Base-by-base conservation (phyloP, 139 green algal species). In the Astrephomene gubernaculifera region DNA sequence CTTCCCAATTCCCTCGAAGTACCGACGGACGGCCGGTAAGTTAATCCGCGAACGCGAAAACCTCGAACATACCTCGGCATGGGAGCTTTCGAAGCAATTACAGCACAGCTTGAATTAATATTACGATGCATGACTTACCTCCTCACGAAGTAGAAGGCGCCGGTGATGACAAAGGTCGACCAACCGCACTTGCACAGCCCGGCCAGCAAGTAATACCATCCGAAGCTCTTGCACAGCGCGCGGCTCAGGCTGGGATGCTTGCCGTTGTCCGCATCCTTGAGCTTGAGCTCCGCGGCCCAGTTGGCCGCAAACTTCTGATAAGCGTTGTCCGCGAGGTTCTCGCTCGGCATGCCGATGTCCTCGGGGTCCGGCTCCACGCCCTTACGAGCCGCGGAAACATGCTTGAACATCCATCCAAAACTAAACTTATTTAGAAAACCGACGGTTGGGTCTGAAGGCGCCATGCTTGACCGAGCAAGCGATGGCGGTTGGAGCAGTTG, bases 71-170 rank as follows among this genome's bases (percentile, higher is more conserved):
- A n/a, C n/a, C n/a, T n/a, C n/a, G n/a, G n/a, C n/a, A n/a, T n/a
- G n/a, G n/a, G n/a, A n/a, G n/a, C n/a, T n/a, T 57, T 25, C 14
- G 14, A 57, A 57, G 49, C 49, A 57, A 57, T 57, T 57, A 57
- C 49, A 57, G 14, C n/a, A n/a, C n/a, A n/a, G n/a, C n/a, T n/a
- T n/a, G n/a, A n/a, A n/a, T n/a, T n/a, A n/a, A n/a, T n/a, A n/a
- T n/a, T n/a, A n/a, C n/a, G n/a, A n/a, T n/a, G n/a, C n/a, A n/a
- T 57, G 17, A 17, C 38, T 36, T 75, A 69, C 73, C 75, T 82
- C 41, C 71, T 57, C 52, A 89, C 86, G 70, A 92, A 90, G 86
- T 89, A 90, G 82, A 79, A 89, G 24, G 89, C 89, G 31, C 86
- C 89, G 33, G 87, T 82, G 43, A 92, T 76, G 33, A 92, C 86